phyloP scores from a whole-genome alignment of 179 eudicot genomes.

The Corrigiola litoralis region DNA sequence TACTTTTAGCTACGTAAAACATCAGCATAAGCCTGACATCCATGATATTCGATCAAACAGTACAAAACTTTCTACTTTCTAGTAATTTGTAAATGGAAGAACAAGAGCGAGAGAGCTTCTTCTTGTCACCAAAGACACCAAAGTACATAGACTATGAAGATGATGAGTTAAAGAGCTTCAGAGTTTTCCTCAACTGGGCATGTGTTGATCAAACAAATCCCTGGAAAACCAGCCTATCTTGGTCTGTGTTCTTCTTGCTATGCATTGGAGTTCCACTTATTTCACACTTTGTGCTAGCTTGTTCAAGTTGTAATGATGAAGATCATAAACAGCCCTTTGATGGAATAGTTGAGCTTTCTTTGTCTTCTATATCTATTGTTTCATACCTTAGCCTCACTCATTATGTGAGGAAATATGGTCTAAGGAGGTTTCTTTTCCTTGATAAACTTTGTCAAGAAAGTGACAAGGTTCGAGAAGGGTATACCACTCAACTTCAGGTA shows the following conservation, averaged over 20 bases:
- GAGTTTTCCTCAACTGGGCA: conserved; percentile 43
- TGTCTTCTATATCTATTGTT: conserved; percentile 45
- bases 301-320: conserved; percentile 56
- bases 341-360: conserved; percentile 57
- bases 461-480: conserved; percentile 53
- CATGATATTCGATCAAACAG: background rate
- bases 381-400: conserved; percentile 56
- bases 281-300: conserved; percentile 47
- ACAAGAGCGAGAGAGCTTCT: conserved; percentile 14
- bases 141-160: conserved; percentile 31
- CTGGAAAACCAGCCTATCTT: conserved; percentile 51
- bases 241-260: conserved; percentile 58
- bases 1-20: background rate
- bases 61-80: background rate
- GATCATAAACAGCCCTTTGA: conserved; percentile 65
- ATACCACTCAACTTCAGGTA: conserved; percentile 66
- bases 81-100: conserved; percentile 14
- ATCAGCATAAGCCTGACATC: background rate
- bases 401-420: conserved; percentile 56
- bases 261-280: conserved; percentile 52
- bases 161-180: conserved; percentile 29
- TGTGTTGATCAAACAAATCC: conserved; percentile 64
- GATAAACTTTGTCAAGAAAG: conserved; percentile 65
- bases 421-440: conserved; percentile 70
- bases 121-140: conserved; percentile 9